Base-by-base conservation (phyloP, 2,329 filamentous ascomycete species). In the Hypoxylon sp. region DNA sequence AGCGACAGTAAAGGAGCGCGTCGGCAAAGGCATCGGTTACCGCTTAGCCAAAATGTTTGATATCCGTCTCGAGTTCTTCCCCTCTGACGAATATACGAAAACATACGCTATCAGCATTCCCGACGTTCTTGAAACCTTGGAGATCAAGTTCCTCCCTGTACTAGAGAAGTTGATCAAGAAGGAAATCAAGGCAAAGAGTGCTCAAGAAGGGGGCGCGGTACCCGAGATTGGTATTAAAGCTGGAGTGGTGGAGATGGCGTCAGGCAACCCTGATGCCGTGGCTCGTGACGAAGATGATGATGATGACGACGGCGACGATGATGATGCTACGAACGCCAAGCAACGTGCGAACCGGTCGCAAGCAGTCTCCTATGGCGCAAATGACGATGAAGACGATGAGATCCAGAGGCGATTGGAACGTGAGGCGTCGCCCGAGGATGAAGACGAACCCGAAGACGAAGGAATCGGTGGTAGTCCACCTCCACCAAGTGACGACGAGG, bases 331-430 rank as follows among this genome's bases (percentile, higher is more conserved):
- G 3, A 89, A 86, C 69, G 89, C 88, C 73, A 97, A 93, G 81
- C 86, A 90, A 75, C 89, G 87, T 74, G 88, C 89, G 49, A 96
- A 97, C 78, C 90, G 92, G 43, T 84, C 87, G 57, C 92, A 97
- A 79, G 92, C 91, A 30, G 90, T 95, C 2, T 96, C 93, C 13
- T 98, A 98, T 73, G 95, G 93, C 41, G 93, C 91, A 34, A 97
- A 97, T 50, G 96, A 98, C 76, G 94, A 97, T 4, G 95, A 95
- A 3, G 96, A 98, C 75, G 88, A 93, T 72, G 90, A 87, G 36
- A 89, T 97, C 60, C 90, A 91, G 73, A 83, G 84, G 57, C 85
- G 87, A 63, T 86, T 91, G 75, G 86, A 88, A 61, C 84, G 83
- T 32, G 89, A 90, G 56, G 85, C 83, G 2, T 84, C 85, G 2